Conservation (phyloP, 768 basidiomycete genomes). For the Galerina sulciceps region DNA sequence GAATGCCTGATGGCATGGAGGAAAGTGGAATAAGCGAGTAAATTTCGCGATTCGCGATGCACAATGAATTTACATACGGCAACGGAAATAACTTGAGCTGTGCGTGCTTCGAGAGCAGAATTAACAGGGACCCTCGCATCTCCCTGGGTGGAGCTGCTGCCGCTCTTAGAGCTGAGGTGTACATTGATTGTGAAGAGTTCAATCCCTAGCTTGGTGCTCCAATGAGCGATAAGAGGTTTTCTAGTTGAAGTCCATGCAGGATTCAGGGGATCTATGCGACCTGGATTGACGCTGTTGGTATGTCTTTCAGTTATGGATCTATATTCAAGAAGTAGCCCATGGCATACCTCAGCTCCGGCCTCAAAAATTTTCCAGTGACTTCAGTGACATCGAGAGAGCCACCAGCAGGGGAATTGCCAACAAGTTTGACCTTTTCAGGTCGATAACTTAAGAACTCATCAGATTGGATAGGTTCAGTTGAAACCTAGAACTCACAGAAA, state of each 20-base stretch:
- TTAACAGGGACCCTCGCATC: slow-evolving; percentile 65
- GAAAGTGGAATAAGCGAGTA: not conserved
- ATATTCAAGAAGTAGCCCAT: not conserved
- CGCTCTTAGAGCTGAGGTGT: slow-evolving; percentile 62
- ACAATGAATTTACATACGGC: slow-evolving; percentile 41
- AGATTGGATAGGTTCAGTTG: not conserved
- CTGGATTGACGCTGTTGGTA: slow-evolving; percentile 58
- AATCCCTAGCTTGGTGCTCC: slow-evolving; percentile 47
- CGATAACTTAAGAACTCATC: slow-evolving; percentile 38
- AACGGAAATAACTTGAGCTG: slow-evolving; percentile 51
- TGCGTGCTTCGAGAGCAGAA: slow-evolving; percentile 48
- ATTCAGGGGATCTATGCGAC: slow-evolving; percentile 62
- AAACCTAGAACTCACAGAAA: slow-evolving; percentile 45
- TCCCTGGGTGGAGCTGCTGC: slow-evolving; percentile 57
- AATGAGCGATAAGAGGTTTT: slow-evolving; percentile 64
- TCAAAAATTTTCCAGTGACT: slow-evolving; percentile 33
- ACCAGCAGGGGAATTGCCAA: slow-evolving; percentile 49
- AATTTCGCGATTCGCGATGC: too few relatives aligned
- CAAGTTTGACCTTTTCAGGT: slow-evolving; percentile 51
- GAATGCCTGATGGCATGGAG: slow-evolving; percentile 42
- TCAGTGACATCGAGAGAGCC: slow-evolving; percentile 49
- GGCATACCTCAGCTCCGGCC: slow-evolving; percentile 46
- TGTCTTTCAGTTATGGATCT: not conserved
- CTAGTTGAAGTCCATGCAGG: slow-evolving; percentile 57
- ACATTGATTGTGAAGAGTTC: slow-evolving; percentile 64